A percentile compares a stretch with the other conserved stretches of the same genome.
phyloP scores from a whole-genome alignment of 345 rosid species.

The Sonneratia alba region DNA sequence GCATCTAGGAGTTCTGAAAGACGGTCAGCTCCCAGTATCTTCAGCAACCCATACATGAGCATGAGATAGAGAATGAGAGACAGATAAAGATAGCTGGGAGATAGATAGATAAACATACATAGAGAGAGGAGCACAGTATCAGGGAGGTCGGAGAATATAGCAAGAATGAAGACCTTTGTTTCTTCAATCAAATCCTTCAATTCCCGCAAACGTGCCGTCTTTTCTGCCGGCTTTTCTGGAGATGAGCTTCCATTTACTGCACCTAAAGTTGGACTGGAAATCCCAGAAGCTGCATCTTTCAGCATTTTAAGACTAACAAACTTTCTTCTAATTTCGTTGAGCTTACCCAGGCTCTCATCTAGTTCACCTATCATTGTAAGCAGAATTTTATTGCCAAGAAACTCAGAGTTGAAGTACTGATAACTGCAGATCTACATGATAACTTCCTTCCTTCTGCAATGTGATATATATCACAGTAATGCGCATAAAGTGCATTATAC shows the following conservation, averaged over 20 bases:
- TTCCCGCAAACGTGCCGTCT: constrained; percentile 51
- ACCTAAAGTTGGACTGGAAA: constrained; percentile 36
- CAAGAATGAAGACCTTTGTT: constrained; percentile 38
- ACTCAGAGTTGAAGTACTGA: not conserved
- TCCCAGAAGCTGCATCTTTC: constrained; percentile 62
- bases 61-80: constrained; percentile 17
- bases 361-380: constrained; percentile 52
- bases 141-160: constrained; percentile 1
- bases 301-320: constrained; percentile 70
- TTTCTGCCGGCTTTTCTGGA: constrained; percentile 71
- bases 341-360: constrained; percentile 79
- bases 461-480: not conserved
- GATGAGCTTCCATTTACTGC: constrained; percentile 61
- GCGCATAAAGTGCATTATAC: not conserved
- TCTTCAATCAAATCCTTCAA: constrained; percentile 75
- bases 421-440: not conserved
- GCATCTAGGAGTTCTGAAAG: constrained; percentile 78
- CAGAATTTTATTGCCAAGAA: constrained; percentile 14
- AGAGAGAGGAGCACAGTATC: constrained; percentile 4
- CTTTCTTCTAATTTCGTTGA: constrained; percentile 89
- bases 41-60: constrained; percentile 16
- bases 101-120: not conserved
- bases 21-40: constrained; percentile 74
- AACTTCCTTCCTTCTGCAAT: not conserved
- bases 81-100: not conserved